Base-by-base conservation (phyloP, 2,329 filamentous ascomycete species). In the Raffaelea albimanens region DNA sequence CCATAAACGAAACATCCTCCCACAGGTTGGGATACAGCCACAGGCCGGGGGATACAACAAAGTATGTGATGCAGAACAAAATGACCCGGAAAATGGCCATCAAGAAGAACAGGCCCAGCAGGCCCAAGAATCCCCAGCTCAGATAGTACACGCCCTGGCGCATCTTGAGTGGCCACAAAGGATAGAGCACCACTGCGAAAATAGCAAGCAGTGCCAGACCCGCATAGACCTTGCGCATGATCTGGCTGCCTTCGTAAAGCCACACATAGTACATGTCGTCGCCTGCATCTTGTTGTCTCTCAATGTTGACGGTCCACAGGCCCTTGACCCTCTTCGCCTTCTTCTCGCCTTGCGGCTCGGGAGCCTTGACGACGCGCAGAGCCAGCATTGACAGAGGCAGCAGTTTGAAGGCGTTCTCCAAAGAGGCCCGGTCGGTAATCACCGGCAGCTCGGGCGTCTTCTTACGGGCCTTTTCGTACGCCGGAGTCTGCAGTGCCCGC, bases 1-100 rank as follows among this genome's bases (percentile, higher is more conserved):
- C 93, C 66, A 98, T 85, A 70, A 98, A 97, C 8, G 91, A 95
- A 23, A 98, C 93, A 62, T 98, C 93, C 65, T 98, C 93, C 72
- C 96, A 98, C 19, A 98, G 71, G 62, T 98, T 98, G 43, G 93
- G 93, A 69, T 91, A 98, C 40, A 98, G 75, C 93, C 93, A 98
- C n/a, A 98, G 74, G 58, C 93, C 93, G 3, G 93, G 93, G 3
- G 90, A 72, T 1, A 80, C 74, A 16, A 76, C 74, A 61, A 97
- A 95, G 67, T 95, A 89, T 20, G 93, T 97, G 63, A 95, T 68
- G 62, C 87, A 84, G 72, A 98, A 98, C 23, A 98, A 73, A 52
- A 98, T 95, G 48, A 97, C 76, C 51, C 93, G 83, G 78, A 98
- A 89, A 61, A 98, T 95, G 5, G 91, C 86, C 93, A 98, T 97